phyloP scores from a whole-genome alignment of 1,284 basidiomycete genomes.

The Xerocomus minutiporus region DNA sequence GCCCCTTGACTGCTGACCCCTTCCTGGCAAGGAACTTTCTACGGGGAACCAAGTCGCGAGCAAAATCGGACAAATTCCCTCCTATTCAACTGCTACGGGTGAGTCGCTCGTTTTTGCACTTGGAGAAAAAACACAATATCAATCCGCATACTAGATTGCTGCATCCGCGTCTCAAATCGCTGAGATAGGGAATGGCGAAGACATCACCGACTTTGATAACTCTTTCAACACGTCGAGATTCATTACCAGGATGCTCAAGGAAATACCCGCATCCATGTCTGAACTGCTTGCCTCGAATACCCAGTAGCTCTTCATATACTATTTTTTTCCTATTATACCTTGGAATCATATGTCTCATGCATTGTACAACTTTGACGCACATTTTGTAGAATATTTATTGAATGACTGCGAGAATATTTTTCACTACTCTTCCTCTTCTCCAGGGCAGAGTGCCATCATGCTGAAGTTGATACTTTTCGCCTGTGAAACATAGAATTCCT shows the following conservation, averaged over 20 bases:
- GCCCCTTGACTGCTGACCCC: conserved; percentile 44
- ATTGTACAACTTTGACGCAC: conserved; percentile 3
- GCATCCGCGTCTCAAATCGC: conserved; percentile 30
- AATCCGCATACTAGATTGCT: conserved; percentile 21
- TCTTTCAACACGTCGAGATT: conserved; percentile 32
- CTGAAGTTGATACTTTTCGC: conserved; percentile 57
- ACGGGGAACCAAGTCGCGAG: conserved; percentile 31
- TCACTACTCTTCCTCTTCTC: conserved; percentile 11
- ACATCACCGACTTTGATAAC: conserved; percentile 32
- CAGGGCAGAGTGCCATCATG: conserved; percentile 43
- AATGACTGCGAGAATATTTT: not conserved
- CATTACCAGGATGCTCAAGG: conserved; percentile 30
- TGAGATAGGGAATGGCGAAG: conserved; percentile 32
- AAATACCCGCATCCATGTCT: conserved; percentile 31
- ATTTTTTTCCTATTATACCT: not conserved
- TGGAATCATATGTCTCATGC: not conserved
- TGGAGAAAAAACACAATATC: not conserved
- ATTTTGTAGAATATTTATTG: conserved; percentile 11
- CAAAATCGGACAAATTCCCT: conserved; percentile 30
- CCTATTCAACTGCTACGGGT: conserved; percentile 28
- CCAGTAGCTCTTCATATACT: not conserved
- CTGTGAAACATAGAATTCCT: conserved; percentile 56
- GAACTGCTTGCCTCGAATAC: conserved; percentile 21
- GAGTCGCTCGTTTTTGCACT: conserved; percentile 7
- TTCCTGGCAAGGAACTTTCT: conserved; percentile 38